A percentile compares a stretch with the other conserved stretches of the same genome.
phyloP scores from a whole-genome alignment of 1,284 basidiomycete genomes.

The Phylloboletellus chloephorus region DNA sequence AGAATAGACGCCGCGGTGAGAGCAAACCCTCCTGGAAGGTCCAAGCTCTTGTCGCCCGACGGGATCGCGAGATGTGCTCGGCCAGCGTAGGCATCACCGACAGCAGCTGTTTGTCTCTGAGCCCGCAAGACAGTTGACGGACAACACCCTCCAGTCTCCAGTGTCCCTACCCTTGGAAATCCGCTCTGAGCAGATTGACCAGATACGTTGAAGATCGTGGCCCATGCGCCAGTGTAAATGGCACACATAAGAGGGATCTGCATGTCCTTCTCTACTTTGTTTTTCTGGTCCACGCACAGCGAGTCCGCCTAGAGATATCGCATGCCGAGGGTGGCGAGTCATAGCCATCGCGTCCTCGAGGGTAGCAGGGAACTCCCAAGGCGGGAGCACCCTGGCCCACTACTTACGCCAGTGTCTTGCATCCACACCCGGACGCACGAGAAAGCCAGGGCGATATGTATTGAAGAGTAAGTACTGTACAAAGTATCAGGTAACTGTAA shows the following conservation, averaged over 20 bases:
- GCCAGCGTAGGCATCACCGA: slow-evolving; percentile 15
- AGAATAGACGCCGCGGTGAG: slow-evolving; percentile 20
- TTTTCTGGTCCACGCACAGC: slow-evolving; percentile 18
- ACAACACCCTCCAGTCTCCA: slow-evolving; percentile 1
- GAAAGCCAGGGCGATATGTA: no score
- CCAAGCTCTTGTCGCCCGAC: slow-evolving; percentile 19
- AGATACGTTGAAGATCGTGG: slow-evolving; percentile 16
- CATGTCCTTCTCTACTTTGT: slow-evolving; percentile 8
- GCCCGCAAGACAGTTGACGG: slow-evolving; percentile 9
- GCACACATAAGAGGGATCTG: slow-evolving; percentile 19
- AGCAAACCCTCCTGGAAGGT: slow-evolving; percentile 23
- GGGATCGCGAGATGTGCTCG: slow-evolving; percentile 7
- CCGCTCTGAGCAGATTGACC: slow-evolving; percentile 9
- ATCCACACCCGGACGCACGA: slow-evolving; percentile 7
- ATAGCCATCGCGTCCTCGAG: slow-evolving; percentile 18
- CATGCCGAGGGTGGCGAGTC: slow-evolving; percentile 10
- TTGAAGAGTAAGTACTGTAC: no score
- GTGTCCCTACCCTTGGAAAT: slow-evolving; percentile 13
- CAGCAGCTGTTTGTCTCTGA: slow-evolving; percentile 5
- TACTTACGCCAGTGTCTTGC: no score
- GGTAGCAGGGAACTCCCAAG: slow-evolving; percentile 15
- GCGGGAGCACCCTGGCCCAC: neutral
- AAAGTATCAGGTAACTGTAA: no score
- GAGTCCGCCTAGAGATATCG: slow-evolving; percentile 19
- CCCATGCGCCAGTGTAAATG: slow-evolving; percentile 16